Conservation (phyloP, 805 yeast genomes). For the Brettanomyces bruxellensis region DNA sequence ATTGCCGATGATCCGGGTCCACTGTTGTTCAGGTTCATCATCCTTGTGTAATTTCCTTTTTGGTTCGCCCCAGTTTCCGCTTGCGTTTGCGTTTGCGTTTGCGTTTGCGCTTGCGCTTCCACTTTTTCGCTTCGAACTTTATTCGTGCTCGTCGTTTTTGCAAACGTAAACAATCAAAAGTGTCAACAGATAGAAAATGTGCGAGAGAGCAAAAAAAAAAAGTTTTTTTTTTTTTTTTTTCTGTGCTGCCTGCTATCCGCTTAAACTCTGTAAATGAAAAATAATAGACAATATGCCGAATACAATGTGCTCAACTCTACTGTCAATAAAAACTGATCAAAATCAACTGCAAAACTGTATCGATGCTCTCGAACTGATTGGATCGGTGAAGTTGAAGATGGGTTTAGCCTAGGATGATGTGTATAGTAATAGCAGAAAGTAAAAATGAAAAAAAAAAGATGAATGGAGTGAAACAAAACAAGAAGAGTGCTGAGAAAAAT, state of each 20-base stretch:
- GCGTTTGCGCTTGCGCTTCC: no score
- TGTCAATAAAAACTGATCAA: neutral
- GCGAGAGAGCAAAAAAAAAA: no score
- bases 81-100: no score
- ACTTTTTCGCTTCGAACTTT: no score
- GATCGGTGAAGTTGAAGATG: neutral
- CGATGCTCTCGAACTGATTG: neutral
- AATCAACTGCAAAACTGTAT: neutral
- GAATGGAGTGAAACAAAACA: constrained; percentile 34
- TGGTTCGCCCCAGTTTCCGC: no score
- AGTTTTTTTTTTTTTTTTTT: no score
- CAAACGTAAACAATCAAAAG: no score
- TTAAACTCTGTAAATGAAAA: neutral
- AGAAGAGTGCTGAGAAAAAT: constrained; percentile 32
- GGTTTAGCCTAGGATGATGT: neutral
- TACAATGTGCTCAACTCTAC: no score
- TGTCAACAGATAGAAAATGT: no score
- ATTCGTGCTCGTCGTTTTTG: no score
- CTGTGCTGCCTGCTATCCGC: no score
- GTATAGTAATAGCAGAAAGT: neutral
- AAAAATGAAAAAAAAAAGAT: constrained; percentile 1
- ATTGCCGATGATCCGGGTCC: neutral
- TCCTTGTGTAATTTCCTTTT: neutral
- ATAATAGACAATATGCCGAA: no score
- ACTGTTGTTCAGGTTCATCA: neutral